Base-by-base conservation (phyloP, 2,329 filamentous ascomycete species). In the Neonectria ditissima region DNA sequence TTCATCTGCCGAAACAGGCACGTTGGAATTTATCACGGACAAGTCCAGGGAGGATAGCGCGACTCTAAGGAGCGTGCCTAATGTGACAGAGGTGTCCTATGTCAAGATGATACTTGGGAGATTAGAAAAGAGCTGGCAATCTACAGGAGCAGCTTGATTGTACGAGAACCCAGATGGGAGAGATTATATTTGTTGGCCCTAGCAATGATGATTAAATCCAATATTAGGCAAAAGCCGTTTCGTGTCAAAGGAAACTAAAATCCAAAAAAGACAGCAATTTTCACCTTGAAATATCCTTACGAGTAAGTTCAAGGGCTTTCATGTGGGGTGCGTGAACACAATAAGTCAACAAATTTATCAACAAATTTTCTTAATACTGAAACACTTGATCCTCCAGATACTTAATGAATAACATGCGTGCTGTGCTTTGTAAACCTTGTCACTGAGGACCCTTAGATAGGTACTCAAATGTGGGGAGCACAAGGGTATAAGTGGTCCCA, bases 71-170 rank as follows among this genome's bases (percentile, higher is more conserved):
- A 70, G 50, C 5, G 59, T 69, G 6, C 65, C 67, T 0, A 62
- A 69, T 61, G 67, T 69, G 0, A 68, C 67, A 1, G 13, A 69
- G 34, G 67, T 70, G 6, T 28, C 44, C 0, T 69, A 70, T 26
- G 47, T 69, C 0, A 59, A 24, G 16, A 69, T 70, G 67, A 45
- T 70, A 45, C 53, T 69, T 34, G 53, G 30, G 11, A 16, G 65
- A 1, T 39, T 69, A 0, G 41, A 65, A 5, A 26, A 53, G 8
- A 59, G 47, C 4, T 69, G 67, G 67, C 43, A 3, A 2, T 24
- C 43, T 24, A 20, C 41, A 1, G 50, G 39, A n/a, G n/a, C 20
- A 8, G 47, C 34, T 41, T 61, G 18, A 30, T 8, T 24, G 20
- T 8, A n/a, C 14, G 16, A 5, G 10, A 50, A 13, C 7, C n/a